Base-by-base conservation (phyloP, 805 yeast species). In the Myxozyma melibiosi region DNA sequence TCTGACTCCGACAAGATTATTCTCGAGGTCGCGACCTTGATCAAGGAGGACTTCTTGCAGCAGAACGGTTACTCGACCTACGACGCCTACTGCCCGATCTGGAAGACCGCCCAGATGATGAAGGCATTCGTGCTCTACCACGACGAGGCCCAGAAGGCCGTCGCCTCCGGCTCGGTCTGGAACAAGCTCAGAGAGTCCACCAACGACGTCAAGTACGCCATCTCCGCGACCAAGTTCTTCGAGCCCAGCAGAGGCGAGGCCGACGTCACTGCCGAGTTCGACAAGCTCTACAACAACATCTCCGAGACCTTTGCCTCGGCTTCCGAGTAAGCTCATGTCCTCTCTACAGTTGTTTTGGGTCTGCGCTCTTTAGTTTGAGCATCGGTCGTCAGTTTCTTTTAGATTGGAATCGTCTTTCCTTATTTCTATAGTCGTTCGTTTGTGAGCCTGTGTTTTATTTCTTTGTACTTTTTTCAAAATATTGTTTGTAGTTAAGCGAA, bases 71-170 rank as follows among this genome's bases (percentile, higher is more conserved):
- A 94, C 78, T 94, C 99, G 45, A 79, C 96, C 42, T 94, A 94
- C 73, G 99, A 94, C 76, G 96, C 96, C 37, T 94, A 90, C 87
- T 94, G 99, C 78, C 99, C 99, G 65, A 88, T 94, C 71, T 94
- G 99, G 99, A 94, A 94, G 81, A 94, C 99, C 45, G 86, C 83
- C 67, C 94, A 89, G 73, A 94, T 94, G 99, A 91, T 94, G 98
- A 90, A 88, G 75, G 86, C 91, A 9, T 94, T 94, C 69, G 84
- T 91, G 58, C 76, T 90, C 34, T 94, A 94, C 76, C 84, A 88
- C 70, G 97, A 92, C 67, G 98, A 94, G 78, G 97, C 99, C 31
- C 98, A 92, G 78, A 91, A 90, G 78, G 96, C 98, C 14, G 87
- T 92, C 61, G 80, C 96, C 38, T 84, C 86, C 67, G 98, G 98